phyloP scores from a whole-genome alignment of 202 grass and related monocot species.

The Brachypodium distachyon region DNA sequence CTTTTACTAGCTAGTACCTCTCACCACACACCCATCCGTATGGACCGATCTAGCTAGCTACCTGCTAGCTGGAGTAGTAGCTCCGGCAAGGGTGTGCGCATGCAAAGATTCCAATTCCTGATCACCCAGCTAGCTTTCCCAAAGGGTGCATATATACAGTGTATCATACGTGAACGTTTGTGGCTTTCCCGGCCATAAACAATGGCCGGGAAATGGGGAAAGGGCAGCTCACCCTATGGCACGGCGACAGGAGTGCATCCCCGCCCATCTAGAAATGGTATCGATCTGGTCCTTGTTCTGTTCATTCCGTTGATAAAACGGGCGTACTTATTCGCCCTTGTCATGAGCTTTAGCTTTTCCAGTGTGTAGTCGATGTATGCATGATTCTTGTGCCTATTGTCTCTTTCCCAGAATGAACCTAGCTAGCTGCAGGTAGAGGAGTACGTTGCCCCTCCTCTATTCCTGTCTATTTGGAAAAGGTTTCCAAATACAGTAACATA shows the following conservation, averaged over 20 bases:
- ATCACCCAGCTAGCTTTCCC: constrained; percentile 29
- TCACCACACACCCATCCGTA: not conserved
- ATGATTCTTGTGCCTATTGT: constrained; percentile 12
- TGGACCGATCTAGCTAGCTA: not conserved
- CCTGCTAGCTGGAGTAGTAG: not conserved
- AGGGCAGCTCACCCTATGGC: not conserved
- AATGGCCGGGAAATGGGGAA: constrained; percentile 18
- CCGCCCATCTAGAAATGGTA: constrained; percentile 24
- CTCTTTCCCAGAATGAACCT: constrained; percentile 5
- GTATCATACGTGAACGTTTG: not conserved
- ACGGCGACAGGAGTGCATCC: constrained; percentile 5
- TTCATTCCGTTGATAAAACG: not conserved
- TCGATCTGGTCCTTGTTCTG: not conserved
- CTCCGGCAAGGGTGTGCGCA: not conserved
- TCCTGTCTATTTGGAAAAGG: constrained; percentile 9
- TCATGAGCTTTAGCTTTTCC: not conserved
- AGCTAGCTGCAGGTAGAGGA: not conserved
- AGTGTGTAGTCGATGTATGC: not conserved
- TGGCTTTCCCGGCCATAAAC: constrained; percentile 27
- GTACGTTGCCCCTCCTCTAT: not conserved
- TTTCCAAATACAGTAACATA: constrained; percentile 4
- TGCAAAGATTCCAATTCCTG: constrained; percentile 32
- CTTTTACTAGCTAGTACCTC: not conserved
- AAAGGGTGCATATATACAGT: constrained; percentile 7
- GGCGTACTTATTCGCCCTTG: not conserved